These are phyloP conservation scores for Bruguiera sexangula DNA, from an alignment of 345 rosid genomes.

Conservation along the genomic window DNA sequence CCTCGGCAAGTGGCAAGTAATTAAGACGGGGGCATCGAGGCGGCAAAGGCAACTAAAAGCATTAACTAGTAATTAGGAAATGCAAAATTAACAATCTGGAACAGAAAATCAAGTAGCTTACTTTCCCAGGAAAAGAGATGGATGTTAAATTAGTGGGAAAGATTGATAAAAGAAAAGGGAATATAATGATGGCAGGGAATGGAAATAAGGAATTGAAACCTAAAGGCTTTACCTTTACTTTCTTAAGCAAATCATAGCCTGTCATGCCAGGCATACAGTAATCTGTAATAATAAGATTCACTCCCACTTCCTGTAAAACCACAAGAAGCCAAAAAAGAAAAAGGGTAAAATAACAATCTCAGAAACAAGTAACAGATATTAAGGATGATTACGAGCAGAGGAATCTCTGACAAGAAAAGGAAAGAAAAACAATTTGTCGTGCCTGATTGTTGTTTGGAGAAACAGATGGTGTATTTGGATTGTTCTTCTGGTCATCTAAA, in stretches of 20 bases:
- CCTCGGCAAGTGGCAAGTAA: conserved; percentile 14
- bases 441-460: conserved; percentile 42
- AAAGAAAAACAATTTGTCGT: neutral
- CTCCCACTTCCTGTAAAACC: conserved; percentile 46
- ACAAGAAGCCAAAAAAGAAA: neutral
- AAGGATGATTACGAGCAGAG: neutral
- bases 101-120: neutral
- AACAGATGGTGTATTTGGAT: conserved; percentile 22
- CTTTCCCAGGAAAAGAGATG: conserved; percentile 21
- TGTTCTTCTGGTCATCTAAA: conserved; percentile 26
- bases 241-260: conserved; percentile 74
- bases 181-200: conserved; percentile 20
- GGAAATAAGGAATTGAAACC: conserved; percentile 7
- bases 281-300: conserved; percentile 67
- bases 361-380: conserved; percentile 6
- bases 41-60: neutral
- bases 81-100: neutral
- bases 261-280: conserved; percentile 89
- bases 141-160: neutral
- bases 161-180: conserved; percentile 15
- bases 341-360: neutral
- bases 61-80: neutral
- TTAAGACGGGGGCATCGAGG: neutral
- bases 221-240: conserved; percentile 45
- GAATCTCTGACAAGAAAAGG: neutral